Evolutionary conservation across 495 filamentous ascomycete genomes (phyloP), one percentile per base, ranked within the genome.

Genomic region (Talaromyces ruber): DNA sequence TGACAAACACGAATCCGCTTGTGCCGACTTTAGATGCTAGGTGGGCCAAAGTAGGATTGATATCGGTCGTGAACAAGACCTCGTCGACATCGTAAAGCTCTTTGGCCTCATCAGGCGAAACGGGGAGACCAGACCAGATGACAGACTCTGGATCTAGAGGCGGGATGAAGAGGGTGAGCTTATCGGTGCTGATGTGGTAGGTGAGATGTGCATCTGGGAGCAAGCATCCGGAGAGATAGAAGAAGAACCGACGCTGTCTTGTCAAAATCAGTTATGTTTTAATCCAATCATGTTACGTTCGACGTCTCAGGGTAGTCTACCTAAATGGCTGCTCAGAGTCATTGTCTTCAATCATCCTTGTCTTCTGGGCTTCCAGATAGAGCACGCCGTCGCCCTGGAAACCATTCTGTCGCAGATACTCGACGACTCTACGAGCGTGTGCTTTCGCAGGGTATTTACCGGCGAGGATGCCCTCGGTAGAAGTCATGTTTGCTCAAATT

Each of bases 381-480:
- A 98, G 81, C 24, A 72, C 65, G 16, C 74, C 76, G 34, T 66
- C 63, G 21, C 65, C 67, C 45, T 70, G 67, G 62, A 76, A 62
- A 9, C 68, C 71, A 54, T 66, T 68, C 43, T 71, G 58, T 58
- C 72, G 62, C 14, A 98, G 88, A 67, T 85, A 86, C 59, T 90
- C 84, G 16, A 84, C 88, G n/a, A 97, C 92, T 65, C 85, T 85
- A 65, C 84, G 81, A 45, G 89, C 90, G 74, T 98, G 94, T 24
- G 82, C 81, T 74, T 97, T 98, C 47, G 91, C 95, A n/a, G 94
- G 95, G 72, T 98, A 98, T 74, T 97, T 96, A 54, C 85, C 87
- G n/a, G 9, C 26, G 14, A 60, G 61, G 6, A 62, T 56, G 4
- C 25, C 51, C 6, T 62, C 53, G 3, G 51, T 18, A 29, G 47